Evolutionary conservation across 129 eudicot species (phyloP).

Genomic region (Ambrosia trifida): DNA sequence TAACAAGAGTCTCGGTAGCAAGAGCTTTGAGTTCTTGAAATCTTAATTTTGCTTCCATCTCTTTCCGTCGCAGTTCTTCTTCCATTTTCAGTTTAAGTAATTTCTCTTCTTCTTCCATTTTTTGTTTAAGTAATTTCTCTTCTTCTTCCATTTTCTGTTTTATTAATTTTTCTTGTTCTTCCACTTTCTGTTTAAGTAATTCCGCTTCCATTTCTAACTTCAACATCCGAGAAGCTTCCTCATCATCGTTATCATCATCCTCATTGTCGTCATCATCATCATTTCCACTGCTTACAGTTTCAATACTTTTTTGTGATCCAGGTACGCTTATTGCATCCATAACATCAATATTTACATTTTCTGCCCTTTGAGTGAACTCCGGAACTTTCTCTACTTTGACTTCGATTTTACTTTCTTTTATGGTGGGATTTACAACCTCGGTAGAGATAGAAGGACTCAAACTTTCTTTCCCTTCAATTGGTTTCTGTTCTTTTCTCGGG

Average conservation of each 20-base stretch:
- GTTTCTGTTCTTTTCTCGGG: conserved; percentile 54
- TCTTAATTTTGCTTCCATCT: conserved; percentile 62
- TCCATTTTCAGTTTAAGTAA: conserved; percentile 20
- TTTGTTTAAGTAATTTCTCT: conserved; percentile 28
- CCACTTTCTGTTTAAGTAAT: conserved; percentile 24
- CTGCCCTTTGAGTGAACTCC: conserved; percentile 34
- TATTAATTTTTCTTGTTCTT: conserved; percentile 15
- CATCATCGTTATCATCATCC: conserved; percentile 23
- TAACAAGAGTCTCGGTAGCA: conserved; percentile 60
- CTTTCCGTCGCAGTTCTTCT: conserved; percentile 37
- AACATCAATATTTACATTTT: conserved; percentile 38
- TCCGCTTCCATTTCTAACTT: conserved; percentile 70
- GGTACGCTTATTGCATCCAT: conserved; percentile 16
- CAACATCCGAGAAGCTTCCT: conserved; percentile 42
- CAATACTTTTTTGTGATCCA: conserved; percentile 20
- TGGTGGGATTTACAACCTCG: conserved; percentile 41
- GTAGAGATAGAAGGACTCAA: conserved; percentile 34
- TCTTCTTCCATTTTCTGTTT: conserved; percentile 42
- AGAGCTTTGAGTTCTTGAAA: conserved; percentile 61
- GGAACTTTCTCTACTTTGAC: conserved; percentile 40
- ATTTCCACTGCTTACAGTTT: conserved; percentile 15
- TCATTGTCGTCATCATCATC: conserved; percentile 11
- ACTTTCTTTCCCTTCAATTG: conserved; percentile 50
- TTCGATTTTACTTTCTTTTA: conserved; percentile 38
- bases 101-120: conserved; percentile 23